These are phyloP conservation scores for Cryptosporidium sp. DNA, from an alignment of 169 alveolate genomes.

Conservation along the genomic window DNA sequence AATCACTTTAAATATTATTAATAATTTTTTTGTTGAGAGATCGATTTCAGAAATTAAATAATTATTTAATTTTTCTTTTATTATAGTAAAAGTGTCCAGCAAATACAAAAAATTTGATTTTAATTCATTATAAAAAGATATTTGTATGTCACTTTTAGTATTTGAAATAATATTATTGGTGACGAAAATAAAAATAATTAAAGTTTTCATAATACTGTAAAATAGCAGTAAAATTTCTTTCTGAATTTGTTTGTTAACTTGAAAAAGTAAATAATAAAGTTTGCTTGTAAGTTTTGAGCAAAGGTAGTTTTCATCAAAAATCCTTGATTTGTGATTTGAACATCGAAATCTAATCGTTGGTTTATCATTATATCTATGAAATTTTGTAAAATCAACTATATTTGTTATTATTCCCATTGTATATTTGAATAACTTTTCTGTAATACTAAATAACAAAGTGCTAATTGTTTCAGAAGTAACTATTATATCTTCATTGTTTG, in stretches of 20 bases:
- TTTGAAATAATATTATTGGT: background rate
- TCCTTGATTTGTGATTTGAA: too few species aligned
- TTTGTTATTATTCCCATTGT: background rate
- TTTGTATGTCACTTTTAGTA: background rate
- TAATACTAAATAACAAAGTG: background rate
- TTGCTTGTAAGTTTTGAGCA: background rate
- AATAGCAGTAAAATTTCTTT: background rate
- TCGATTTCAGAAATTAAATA: background rate
- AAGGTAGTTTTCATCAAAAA: background rate
- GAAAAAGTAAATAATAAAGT: background rate
- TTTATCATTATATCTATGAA: background rate
- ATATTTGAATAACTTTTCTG: background rate
- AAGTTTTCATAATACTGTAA: background rate
- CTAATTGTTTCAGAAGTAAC: background rate
- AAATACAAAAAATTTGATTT: slow-evolving; percentile 8
- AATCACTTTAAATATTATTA: slow-evolving; percentile 3
- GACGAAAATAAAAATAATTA: background rate
- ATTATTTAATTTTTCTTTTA: background rate
- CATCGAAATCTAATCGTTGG: background rate
- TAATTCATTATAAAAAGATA: background rate
- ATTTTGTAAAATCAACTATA: background rate
- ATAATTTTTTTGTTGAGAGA: slow-evolving; percentile 10
- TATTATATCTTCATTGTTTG: background rate
- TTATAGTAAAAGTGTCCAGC: slow-evolving; percentile 1
- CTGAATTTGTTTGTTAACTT: background rate